A percentile compares a stretch with the other conserved stretches of the same genome.
Conservation (phyloP, 495 filamentous ascomycete species). For the Penicillium riverlandense region DNA sequence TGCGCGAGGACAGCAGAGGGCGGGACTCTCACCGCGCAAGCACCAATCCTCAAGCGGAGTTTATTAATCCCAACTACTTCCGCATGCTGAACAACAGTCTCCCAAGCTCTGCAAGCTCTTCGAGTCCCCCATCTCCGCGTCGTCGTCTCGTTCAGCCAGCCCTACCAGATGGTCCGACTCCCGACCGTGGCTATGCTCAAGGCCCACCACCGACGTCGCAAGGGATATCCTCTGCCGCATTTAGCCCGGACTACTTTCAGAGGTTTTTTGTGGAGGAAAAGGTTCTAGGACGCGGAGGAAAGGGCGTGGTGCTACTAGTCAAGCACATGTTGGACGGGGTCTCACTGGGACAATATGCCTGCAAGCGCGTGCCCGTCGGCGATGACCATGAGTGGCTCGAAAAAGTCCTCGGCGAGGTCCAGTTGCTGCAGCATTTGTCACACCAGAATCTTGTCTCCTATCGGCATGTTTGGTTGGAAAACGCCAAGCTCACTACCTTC, state of each 20-base stretch:
- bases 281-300: constrained; percentile 82
- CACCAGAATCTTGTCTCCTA: constrained; percentile 97
- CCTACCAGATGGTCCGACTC: constrained; percentile 28
- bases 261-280: constrained; percentile 84
- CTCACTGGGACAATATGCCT: constrained; percentile 83
- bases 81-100: constrained; percentile 71
- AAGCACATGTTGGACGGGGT: constrained; percentile 85
- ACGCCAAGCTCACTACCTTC: constrained; percentile 74
- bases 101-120: constrained; percentile 41
- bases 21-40: constrained; percentile 27
- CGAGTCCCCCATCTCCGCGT: constrained; percentile 43
- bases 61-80: constrained; percentile 88
- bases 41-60: constrained; percentile 49
- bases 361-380: constrained; percentile 92
- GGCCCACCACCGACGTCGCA: constrained; percentile 44
- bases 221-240: constrained; percentile 76
- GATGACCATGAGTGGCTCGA: constrained; percentile 94
- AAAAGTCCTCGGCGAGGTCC: constrained; percentile 89
- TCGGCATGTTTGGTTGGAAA: constrained; percentile 93
- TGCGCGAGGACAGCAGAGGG: constrained; percentile 42
- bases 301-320: constrained; percentile 88
- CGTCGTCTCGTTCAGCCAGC: constrained; percentile 45
- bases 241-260: constrained; percentile 86
- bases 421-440: constrained; percentile 80
- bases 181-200: constrained; percentile 31